Conservation (phyloP, 306 rosid species). For the Rosa chinensis region DNA sequence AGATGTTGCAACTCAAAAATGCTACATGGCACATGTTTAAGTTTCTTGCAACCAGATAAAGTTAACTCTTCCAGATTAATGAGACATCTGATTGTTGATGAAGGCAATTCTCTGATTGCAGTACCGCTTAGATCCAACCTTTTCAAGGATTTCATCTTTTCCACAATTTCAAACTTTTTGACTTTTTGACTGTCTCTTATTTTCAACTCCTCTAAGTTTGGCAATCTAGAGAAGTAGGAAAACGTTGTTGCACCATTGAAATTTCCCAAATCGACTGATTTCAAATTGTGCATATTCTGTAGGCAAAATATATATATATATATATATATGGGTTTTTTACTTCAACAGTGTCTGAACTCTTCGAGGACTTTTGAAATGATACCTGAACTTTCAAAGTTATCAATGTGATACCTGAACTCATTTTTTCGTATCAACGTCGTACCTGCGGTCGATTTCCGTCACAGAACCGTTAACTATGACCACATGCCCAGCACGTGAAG, state of each 20-base stretch:
- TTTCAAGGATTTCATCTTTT: background rate
- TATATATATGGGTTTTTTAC: no score
- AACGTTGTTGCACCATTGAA: background rate
- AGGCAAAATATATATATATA: no score
- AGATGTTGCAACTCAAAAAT: constrained; percentile 1
- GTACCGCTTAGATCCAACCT: background rate
- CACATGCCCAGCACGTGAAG: no score
- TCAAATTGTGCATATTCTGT: background rate
- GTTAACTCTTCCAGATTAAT: background rate
- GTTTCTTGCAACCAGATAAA: background rate
- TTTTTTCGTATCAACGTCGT: no score
- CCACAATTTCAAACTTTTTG: background rate
- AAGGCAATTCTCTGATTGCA: background rate
- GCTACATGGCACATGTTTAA: background rate
- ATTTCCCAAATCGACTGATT: background rate
- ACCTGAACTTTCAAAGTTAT: no score
- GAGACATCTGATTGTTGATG: background rate
- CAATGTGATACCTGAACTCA: no score
- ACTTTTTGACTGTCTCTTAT: background rate
- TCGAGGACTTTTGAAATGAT: no score
- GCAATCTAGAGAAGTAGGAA: background rate
- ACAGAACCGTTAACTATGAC: no score
- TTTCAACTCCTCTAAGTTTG: background rate
- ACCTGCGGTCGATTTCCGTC: no score
- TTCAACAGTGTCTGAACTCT: no score